Evolutionary conservation across 2,329 filamentous ascomycete genomes (phyloP).

Genomic region (Diaporthe batatas): DNA sequence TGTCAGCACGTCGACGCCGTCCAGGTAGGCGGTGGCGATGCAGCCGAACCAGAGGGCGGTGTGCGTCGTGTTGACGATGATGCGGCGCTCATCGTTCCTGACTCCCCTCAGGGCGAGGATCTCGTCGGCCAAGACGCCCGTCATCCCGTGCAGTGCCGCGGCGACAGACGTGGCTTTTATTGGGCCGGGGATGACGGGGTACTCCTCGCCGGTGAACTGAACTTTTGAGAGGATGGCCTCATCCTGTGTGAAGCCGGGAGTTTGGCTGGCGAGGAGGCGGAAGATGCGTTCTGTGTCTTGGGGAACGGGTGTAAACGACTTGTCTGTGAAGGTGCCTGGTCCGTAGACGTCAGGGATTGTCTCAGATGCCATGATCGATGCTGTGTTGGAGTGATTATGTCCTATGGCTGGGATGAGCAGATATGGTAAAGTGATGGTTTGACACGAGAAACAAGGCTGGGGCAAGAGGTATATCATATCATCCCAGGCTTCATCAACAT

Average conservation of each 20-base stretch:
- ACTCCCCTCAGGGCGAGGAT: conserved; percentile 51
- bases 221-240: conserved; percentile 48
- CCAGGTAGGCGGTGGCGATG: conserved; percentile 54
- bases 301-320: conserved; percentile 47
- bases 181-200: conserved; percentile 52
- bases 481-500: not conserved
- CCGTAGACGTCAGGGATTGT: conserved; percentile 49
- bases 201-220: conserved; percentile 49
- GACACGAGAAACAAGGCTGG: not conserved
- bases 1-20: conserved; percentile 51
- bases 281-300: conserved; percentile 51
- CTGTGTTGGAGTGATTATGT: too few relatives aligned
- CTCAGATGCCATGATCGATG: conserved; percentile 44
- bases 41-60: conserved; percentile 59
- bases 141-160: conserved; percentile 53
- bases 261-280: conserved; percentile 48
- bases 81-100: conserved; percentile 44
- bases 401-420: not conserved
- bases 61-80: conserved; percentile 62
- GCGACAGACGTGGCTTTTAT: conserved; percentile 52
- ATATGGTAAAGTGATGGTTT: not conserved
- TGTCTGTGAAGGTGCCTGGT: conserved; percentile 50
- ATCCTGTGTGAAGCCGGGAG: conserved; percentile 52
- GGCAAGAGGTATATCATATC: not conserved
- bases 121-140: conserved; percentile 53